Conservation (phyloP, 345 rosid genomes). For the Laguncularia racemosa region DNA sequence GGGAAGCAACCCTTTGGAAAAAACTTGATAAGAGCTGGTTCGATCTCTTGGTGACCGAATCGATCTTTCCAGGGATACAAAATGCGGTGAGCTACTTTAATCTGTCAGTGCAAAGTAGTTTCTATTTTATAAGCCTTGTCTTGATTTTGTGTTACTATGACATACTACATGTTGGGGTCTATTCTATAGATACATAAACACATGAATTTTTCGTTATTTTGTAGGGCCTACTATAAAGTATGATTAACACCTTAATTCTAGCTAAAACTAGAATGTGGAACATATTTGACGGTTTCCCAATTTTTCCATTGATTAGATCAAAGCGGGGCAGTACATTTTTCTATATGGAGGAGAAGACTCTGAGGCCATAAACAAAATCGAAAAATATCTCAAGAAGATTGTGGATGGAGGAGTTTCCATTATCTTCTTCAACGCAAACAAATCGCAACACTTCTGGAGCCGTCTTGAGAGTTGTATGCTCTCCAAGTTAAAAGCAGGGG, state of each 20-base stretch:
- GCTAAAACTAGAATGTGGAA: too few relatives aligned
- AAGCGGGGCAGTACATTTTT: constrained; percentile 2
- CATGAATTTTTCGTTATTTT: too few relatives aligned
- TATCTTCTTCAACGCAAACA: not conserved
- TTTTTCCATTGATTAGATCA: constrained; percentile 3
- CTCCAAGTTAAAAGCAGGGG: not conserved
- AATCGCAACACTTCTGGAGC: constrained; percentile 4
- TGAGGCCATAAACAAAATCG: not conserved
- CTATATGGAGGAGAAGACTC: constrained; percentile 14
- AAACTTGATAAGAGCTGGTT: constrained; percentile 8
- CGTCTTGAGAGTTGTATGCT: constrained; percentile 7
- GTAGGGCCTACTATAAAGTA: too few relatives aligned
- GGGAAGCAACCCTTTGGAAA: constrained; percentile 13
- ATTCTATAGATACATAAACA: too few relatives aligned
- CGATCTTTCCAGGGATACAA: constrained; percentile 4
- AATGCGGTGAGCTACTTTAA: constrained; percentile 3
- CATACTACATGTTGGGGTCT: too few relatives aligned
- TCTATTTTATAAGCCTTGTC: too few relatives aligned
- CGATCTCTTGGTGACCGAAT: constrained; percentile 8
- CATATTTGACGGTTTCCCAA: too few relatives aligned
- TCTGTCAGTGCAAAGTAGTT: too few relatives aligned
- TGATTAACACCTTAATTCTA: too few relatives aligned
- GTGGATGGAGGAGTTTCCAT: not conserved
- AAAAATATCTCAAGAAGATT: not conserved
- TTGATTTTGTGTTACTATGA: too few relatives aligned